phyloP scores from a whole-genome alignment of 2,329 filamentous ascomycete genomes.

The Verruconis gallopava region DNA sequence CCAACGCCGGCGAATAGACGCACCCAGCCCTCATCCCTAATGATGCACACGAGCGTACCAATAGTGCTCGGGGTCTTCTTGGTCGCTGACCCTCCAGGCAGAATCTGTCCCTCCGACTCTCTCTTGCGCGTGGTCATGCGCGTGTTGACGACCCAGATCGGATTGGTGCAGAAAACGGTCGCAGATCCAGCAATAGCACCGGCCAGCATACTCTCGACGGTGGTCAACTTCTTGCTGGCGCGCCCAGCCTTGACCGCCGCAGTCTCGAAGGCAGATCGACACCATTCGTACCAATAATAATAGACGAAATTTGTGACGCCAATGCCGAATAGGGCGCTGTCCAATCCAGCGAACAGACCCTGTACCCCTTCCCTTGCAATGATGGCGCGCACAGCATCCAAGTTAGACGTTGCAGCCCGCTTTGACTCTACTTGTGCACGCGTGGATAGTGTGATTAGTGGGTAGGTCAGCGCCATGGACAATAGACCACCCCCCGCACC shows the following conservation, averaged over 20 bases:
- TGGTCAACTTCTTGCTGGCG: constrained; percentile 70
- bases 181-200: constrained; percentile 87
- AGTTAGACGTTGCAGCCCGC: constrained; percentile 73
- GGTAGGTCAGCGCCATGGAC: constrained; percentile 96
- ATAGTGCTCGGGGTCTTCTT: constrained; percentile 53
- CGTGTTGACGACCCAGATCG: constrained; percentile 98
- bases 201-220: constrained; percentile 86
- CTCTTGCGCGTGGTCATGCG: constrained; percentile 81
- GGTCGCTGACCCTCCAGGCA: constrained; percentile 28
- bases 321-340: constrained; percentile 92
- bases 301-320: constrained; percentile 99
- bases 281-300: constrained; percentile 99
- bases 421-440: constrained; percentile 96
- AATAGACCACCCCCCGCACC: constrained; percentile 87
- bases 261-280: constrained; percentile 66
- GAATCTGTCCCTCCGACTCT: constrained; percentile 28
- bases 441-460: constrained; percentile 92
- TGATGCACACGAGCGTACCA: constrained; percentile 64
- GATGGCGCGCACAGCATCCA: constrained; percentile 73
- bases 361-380: constrained; percentile 80
- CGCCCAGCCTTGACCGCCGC: constrained; percentile 62
- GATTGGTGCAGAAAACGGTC: constrained; percentile 92
- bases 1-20: constrained; percentile 87
- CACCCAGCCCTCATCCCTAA: constrained; percentile 70
- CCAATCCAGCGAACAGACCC: constrained; percentile 84